Evolutionary conservation across 2,329 filamentous ascomycete genomes (phyloP).

Genomic region (Blumeria graminis): DNA sequence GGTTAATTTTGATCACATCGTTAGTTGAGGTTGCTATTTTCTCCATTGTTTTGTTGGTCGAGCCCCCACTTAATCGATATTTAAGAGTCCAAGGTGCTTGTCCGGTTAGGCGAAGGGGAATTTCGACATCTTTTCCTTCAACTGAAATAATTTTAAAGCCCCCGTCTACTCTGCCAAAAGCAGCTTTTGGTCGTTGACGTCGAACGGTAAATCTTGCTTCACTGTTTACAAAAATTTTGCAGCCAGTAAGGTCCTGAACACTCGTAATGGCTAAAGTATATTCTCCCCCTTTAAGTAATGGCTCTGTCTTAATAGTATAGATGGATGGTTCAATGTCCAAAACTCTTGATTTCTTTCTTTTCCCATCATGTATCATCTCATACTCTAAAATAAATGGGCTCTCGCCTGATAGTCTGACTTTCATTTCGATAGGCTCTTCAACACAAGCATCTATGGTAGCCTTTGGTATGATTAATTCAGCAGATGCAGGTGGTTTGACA

Average conservation of each 20-base stretch:
- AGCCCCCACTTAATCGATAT: conserved; percentile 42
- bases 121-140: conserved; percentile 45
- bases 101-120: conserved; percentile 70
- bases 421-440: conserved; percentile 52
- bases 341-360: conserved; percentile 44
- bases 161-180: conserved; percentile 68
- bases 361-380: conserved; percentile 76
- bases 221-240: conserved; percentile 66
- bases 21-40: conserved; percentile 30
- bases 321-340: conserved; percentile 35
- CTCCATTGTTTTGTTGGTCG: conserved; percentile 22
- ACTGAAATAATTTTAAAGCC: conserved; percentile 51
- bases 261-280: conserved; percentile 71
- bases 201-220: conserved; percentile 69
- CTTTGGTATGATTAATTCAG: conserved; percentile 35
- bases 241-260: conserved; percentile 66
- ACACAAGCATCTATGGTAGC: conserved; percentile 48
- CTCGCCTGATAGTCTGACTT: conserved; percentile 57
- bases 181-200: conserved; percentile 64
- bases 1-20: conserved; percentile 38
- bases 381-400: conserved; percentile 77
- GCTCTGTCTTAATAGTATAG: conserved; percentile 51
- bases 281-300: conserved; percentile 59
- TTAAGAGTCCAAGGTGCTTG: conserved; percentile 62
- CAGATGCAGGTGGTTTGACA: conserved; percentile 79